These are phyloP conservation scores for Piedraia hortae DNA, from an alignment of 2,329 filamentous ascomycete genomes.

Conservation along the genomic window DNA sequence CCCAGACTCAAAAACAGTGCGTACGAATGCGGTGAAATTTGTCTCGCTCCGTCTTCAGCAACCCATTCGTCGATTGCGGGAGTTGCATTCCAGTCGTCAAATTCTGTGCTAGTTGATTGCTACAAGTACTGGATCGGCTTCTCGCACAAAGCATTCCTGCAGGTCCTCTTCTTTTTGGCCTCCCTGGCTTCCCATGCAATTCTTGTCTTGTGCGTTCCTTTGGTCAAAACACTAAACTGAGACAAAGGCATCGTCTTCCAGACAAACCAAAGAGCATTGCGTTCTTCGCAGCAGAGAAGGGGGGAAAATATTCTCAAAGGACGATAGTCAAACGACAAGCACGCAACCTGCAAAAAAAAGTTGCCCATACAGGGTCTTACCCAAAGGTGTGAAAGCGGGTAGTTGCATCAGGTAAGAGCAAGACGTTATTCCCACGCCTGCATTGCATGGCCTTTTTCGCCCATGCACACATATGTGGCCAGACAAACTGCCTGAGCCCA, in stretches of 20 bases:
- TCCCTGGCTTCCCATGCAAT: conserved; percentile 10
- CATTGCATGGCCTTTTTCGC: too few relatives aligned
- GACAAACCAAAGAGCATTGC: too few relatives aligned
- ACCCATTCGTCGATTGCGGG: too few relatives aligned
- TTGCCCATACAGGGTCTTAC: conserved; percentile 6
- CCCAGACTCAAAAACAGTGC: conserved; percentile 8
- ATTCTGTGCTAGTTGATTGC: too few relatives aligned
- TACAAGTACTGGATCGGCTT: conserved; percentile 10
- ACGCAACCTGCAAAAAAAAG: conserved; percentile 6
- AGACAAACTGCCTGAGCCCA: conserved; percentile 8
- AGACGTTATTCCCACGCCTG: conserved; percentile 3
- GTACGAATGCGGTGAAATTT: conserved; percentile 10
- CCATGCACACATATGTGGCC: conserved; percentile 8
- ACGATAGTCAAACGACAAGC: conserved; percentile 7
- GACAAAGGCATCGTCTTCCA: background rate
- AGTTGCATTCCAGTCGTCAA: too few relatives aligned
- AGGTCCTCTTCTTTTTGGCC: conserved; percentile 8
- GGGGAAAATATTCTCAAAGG: too few relatives aligned
- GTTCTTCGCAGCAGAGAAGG: too few relatives aligned
- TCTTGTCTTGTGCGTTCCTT: conserved; percentile 3
- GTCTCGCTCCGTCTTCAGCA: conserved; percentile 8
- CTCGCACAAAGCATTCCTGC: conserved; percentile 12
- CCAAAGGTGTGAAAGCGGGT: too few relatives aligned
- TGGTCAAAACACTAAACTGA: background rate
- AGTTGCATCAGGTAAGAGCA: conserved; percentile 9